phyloP scores from a whole-genome alignment of 805 yeast species.

The Helenozyma rhizophorensis region DNA sequence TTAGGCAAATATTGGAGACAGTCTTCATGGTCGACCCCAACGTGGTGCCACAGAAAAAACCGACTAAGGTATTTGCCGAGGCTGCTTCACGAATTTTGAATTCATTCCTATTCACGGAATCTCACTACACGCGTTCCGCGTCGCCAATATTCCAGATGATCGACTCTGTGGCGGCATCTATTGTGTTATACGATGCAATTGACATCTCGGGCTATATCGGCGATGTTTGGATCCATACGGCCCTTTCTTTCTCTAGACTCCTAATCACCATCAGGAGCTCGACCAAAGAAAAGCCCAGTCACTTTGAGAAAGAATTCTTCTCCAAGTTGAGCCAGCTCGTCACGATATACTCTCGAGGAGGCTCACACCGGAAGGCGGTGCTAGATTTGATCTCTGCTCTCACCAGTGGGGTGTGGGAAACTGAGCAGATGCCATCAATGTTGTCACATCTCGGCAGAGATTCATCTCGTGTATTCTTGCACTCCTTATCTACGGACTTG shows the following conservation, averaged over 20 bases:
- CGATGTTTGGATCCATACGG: constrained; percentile 44
- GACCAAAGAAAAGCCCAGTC: constrained; percentile 47
- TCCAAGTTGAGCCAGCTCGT: constrained; percentile 53
- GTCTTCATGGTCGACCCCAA: constrained; percentile 52
- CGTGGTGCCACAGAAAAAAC: constrained; percentile 28
- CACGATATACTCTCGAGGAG: constrained; percentile 48
- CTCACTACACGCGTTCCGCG: constrained; percentile 49
- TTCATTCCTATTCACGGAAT: constrained; percentile 50
- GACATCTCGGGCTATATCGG: constrained; percentile 47
- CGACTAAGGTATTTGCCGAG: constrained; percentile 45
- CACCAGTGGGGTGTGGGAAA: constrained; percentile 52
- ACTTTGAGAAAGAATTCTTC: constrained; percentile 61
- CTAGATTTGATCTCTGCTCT: constrained; percentile 54
- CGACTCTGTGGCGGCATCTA: constrained; percentile 39
- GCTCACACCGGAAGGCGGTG: constrained; percentile 45
- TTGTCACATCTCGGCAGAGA: constrained; percentile 75
- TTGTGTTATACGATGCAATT: constrained; percentile 32
- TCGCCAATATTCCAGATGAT: constrained; percentile 51
- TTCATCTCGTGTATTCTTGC: constrained; percentile 54
- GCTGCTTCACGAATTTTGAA: constrained; percentile 50
- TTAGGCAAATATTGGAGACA: constrained; percentile 49
- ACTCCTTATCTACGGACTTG: constrained; percentile 58
- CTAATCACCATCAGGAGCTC: constrained; percentile 55
- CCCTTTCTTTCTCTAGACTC: constrained; percentile 53
- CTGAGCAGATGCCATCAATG: constrained; percentile 65